Conservation (phyloP, 2,329 filamentous ascomycete genomes). For the Apiospora rasikravindrae region DNA sequence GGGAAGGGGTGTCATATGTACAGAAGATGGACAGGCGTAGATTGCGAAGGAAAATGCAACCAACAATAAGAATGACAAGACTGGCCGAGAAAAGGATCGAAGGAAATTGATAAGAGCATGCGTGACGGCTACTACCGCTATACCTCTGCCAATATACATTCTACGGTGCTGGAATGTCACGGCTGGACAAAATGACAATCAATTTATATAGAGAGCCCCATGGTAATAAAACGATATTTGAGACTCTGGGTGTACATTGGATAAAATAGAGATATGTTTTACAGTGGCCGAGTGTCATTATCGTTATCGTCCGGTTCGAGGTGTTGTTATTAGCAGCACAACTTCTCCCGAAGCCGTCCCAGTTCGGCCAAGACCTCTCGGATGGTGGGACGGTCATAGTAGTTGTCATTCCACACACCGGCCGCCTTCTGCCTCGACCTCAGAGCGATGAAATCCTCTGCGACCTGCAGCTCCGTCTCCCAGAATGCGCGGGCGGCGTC, state of each 20-base stretch:
- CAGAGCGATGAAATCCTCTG: slow-evolving; percentile 52
- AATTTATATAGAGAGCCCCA: background rate
- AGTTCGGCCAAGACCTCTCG: slow-evolving; percentile 46
- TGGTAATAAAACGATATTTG: background rate
- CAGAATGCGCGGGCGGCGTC: slow-evolving; percentile 52
- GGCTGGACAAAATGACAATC: background rate
- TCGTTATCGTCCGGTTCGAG: background rate
- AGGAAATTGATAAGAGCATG: too few species aligned
- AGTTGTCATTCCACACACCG: slow-evolving; percentile 57
- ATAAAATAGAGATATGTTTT: background rate
- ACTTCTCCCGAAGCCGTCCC: slow-evolving; percentile 20
- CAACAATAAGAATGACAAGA: too few species aligned
- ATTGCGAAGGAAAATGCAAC: too few species aligned
- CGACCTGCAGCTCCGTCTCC: slow-evolving; percentile 51
- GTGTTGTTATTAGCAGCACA: background rate
- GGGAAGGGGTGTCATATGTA: too few species aligned
- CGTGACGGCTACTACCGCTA: too few species aligned
- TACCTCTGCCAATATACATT: too few species aligned
- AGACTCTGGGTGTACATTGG: background rate
- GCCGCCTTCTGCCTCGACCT: slow-evolving; percentile 43
- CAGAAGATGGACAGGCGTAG: too few species aligned
- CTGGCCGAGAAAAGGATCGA: too few species aligned
- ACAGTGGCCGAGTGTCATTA: background rate
- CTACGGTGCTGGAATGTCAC: background rate
- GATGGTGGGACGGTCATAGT: slow-evolving; percentile 54